Evolutionary conservation across 352 stramenopile genomes (phyloP).

Genomic region (Pythium grandisporangium): DNA sequence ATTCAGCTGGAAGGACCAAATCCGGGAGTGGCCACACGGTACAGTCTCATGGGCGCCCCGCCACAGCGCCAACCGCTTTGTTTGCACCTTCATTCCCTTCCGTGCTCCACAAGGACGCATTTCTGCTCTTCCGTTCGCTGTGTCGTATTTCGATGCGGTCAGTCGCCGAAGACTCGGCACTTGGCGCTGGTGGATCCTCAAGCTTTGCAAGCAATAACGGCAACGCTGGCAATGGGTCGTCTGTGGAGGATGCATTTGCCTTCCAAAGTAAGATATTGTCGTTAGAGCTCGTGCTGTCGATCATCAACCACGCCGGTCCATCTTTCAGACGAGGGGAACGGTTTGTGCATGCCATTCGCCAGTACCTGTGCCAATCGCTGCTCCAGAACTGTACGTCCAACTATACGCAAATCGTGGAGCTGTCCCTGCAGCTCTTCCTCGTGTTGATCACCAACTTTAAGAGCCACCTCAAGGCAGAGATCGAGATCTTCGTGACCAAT

Average conservation of each 20-base stretch:
- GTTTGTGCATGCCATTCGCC: slow-evolving; percentile 96
- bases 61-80: too few species aligned
- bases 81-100: slow-evolving; percentile 87
- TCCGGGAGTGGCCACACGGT: too few species aligned
- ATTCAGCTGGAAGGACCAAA: too few species aligned
- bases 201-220: slow-evolving; percentile 13
- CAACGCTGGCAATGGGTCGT: slow-evolving; percentile 19
- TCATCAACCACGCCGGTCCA: slow-evolving; percentile 95
- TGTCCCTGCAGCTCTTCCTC: slow-evolving; percentile 98
- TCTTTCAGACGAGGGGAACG: slow-evolving; percentile 92
- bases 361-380: slow-evolving; percentile 96
- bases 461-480: slow-evolving; percentile 94
- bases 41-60: too few species aligned
- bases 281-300: slow-evolving; percentile 94
- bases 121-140: slow-evolving; percentile 96
- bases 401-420: slow-evolving; percentile 93
- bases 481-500: slow-evolving; percentile 98
- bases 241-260: slow-evolving; percentile 86
- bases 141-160: slow-evolving; percentile 90
- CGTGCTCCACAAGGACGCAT: slow-evolving; percentile 97
- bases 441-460: slow-evolving; percentile 92
- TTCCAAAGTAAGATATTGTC: slow-evolving; percentile 96
- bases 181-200: slow-evolving; percentile 17
- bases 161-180: slow-evolving; percentile 85
- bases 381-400: slow-evolving; percentile 98